Evolutionary conservation across 441 rosid species (phyloP), one percentile per base, ranked within the genome.

Genomic region (Populus hybrid): DNA sequence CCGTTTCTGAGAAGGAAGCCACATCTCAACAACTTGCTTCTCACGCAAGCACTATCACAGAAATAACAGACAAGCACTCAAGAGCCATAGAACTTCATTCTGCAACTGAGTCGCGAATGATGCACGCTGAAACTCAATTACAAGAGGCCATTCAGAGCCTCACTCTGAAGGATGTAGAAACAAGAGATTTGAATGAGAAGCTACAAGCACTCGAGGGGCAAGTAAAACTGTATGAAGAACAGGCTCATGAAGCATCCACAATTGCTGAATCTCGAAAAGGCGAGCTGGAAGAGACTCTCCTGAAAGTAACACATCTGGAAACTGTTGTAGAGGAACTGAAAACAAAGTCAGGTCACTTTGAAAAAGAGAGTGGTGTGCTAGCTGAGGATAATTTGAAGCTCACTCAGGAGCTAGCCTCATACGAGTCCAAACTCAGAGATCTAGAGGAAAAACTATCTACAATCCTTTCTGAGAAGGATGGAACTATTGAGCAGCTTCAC

Each of bases 361-460:
- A 92, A 77, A 92, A 86, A 81, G 94, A 91, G 81, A 91, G 87
- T 50, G 92, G 85, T 72, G 97, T 83, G 36, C 81, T 95, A 76
- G 97, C 98, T 1, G 93, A 87, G 86, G 87, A 90, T 75, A 97
- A 97, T 86, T 75, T 95, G 85, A 90, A 87, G 84, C 89, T 95
- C 76, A 87, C 90, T 72, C 85, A 90, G 84, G 95, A 95, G 80
- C 83, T 93, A 74, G 93, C 97, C 36, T 80, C 72, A 36, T 80
- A 88, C 73, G 94, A 90, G 83, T 81, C 91, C 65, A 87, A 90
- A 86, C 82, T 88, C 81, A 82, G 80, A 74, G 94, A 89, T 76
- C 77, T 92, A 77, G 87, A 90, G 71, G 79, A 83, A 69, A 89
- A 89, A 76, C 83, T 92, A 28, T 87, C 92, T 24, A 79, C 85